Evolutionary conservation across 2,329 filamentous ascomycete genomes (phyloP), one percentile per base, ranked within the genome.

Genomic region (Alternaria dauci): DNA sequence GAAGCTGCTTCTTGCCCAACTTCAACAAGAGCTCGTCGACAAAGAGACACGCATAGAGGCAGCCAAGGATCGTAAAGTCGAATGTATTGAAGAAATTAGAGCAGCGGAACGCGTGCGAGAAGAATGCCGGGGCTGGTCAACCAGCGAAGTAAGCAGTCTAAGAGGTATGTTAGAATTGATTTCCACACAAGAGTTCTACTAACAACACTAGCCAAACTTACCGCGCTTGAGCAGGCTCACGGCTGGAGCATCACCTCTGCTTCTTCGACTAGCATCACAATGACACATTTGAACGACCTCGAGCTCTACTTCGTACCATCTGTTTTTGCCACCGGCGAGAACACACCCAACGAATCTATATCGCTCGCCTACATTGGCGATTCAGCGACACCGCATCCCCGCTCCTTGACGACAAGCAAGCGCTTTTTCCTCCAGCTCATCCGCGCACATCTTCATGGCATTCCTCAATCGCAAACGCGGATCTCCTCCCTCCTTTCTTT

Each of bases 61-160:
- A 2, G 84, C 90, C 46, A 82, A 85, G 8, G 84, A 88, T 59
- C 85, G 88, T 71, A 97, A 94, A 75, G 80, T 88, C 55, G 85
- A 88, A 68, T 93, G 86, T 67, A 72, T 90, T 30, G 85, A 87
- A 28, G 91, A 95, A 48, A 97, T 96, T 59, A 86, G 88, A 59
- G 89, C 93, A 71, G 92, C 94, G 0, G 93, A 97, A 76, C 89
- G 88, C 65, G 84, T 96, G 26, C 87, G 91, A 63, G 93, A 97
- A 76, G 91, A 96, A 71, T 96, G 91, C 75, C 88, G 94, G 54
- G 94, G 94, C 39, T 97, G 94, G 90, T 94, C 90, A 58, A 87
- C 89, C 53, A 89, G 86, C 28, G 95, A 98, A 79, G 92, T 98
- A 65, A 86, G 86, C 65, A 82, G 83, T 39, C 83, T 96, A n/a